Evolutionary conservation across 2,329 filamentous ascomycete species (phyloP).

Genomic region (Aspergillus sp.): DNA sequence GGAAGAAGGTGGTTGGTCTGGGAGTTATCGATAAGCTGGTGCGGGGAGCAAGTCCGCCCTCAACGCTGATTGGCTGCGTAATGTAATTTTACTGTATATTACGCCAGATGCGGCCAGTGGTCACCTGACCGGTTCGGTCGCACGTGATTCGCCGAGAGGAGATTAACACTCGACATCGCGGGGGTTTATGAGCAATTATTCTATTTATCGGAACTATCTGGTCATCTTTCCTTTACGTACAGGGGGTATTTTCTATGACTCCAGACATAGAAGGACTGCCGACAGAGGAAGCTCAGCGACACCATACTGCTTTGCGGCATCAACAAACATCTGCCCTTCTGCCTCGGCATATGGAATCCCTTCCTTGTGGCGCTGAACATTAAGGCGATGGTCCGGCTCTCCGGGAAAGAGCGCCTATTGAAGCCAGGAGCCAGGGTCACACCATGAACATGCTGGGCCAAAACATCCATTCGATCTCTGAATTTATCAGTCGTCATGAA

Average conservation of each 20-base stretch:
- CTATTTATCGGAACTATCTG: too few relatives aligned
- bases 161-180: too few relatives aligned
- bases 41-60: background rate
- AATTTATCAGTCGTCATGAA: slow-evolving; percentile 61
- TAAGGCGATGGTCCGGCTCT: slow-evolving; percentile 1
- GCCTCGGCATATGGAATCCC: slow-evolving; percentile 3
- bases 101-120: too few relatives aligned
- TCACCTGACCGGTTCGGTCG: too few relatives aligned
- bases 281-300: background rate
- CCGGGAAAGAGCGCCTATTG: background rate
- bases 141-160: too few relatives aligned
- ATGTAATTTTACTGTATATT: too few relatives aligned
- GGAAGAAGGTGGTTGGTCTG: background rate
- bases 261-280: background rate
- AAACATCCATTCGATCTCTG: slow-evolving; percentile 23
- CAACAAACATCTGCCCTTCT: slow-evolving; percentile 1
- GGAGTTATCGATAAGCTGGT: background rate
- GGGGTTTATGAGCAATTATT: too few relatives aligned
- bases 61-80: background rate
- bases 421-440: background rate
- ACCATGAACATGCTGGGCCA: background rate
- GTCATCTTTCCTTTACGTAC: too few relatives aligned
- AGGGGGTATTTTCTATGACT: too few relatives aligned
- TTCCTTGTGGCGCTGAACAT: slow-evolving; percentile 1
- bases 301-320: background rate